Evolutionary conservation across 257 asterid genomes (phyloP), one percentile per base, ranked within the genome.

Genomic region (Salvia splendens): DNA sequence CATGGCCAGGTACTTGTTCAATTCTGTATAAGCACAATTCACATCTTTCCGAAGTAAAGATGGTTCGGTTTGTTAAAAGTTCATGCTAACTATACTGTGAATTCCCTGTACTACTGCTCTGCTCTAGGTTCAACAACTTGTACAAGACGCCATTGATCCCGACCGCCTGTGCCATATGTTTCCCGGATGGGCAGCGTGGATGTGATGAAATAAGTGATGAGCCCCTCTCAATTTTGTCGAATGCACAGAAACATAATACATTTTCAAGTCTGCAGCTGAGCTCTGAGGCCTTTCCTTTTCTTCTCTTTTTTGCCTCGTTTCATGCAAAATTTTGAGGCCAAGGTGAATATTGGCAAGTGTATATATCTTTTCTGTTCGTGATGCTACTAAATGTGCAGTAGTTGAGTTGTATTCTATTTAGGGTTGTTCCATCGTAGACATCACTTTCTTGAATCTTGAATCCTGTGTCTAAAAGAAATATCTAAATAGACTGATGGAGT

Each of bases 151-250:
- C 15, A 86, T 84, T 12, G 99, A 93, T 74, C 89, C 99, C 3
- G 99, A 93, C 64, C 95, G 95, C 1, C 65, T 93, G 84, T 86
- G 95, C 84, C 85, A 93, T 67, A 84, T 93, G 95, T 93, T 85
- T 84, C 96, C 99, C 68, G 99, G 99, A 72, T 93, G 99, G 99
- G 99, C 92, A 65, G 88, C 97, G 8, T 93, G 99, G 99, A 33
- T 93, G 82, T 93, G 92, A 68, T 40, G 10, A 32, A 28, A 61
- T 47, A 24, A 24, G 30, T 1, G 2, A 24, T 4, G 28, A 24
- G n/a, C 42, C 68, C 36, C n/a, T 53, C 70, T 62, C 65, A 59
- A 46, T 79, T 58, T 75, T 65, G 70, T 48, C 8, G 63, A 45
- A 47, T 54, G 54, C 54, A 61, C 54, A 48, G 61, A 20, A 30